Base-by-base conservation (phyloP, 192 early-diverging fungal genomes). In the Podila verticillata region DNA sequence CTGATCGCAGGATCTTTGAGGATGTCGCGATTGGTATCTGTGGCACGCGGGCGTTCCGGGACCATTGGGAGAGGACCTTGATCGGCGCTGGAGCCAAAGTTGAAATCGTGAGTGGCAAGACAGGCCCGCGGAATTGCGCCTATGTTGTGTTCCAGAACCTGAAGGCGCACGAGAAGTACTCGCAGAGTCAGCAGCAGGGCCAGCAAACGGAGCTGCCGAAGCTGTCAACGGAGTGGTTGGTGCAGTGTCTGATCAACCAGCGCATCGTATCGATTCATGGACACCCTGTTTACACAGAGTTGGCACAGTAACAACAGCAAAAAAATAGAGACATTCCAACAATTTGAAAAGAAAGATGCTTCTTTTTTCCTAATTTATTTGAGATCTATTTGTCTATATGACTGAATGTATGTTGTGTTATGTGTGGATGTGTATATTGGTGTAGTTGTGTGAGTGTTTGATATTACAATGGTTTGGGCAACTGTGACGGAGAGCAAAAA, bases 171-270 rank as follows among this genome's bases (percentile, higher is more conserved):
- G 7, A 62, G 28, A 6, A 28, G 8, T 79, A 63, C 24, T 63
- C 63, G 3, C 8, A 58, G 8, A 19, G 7, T 12, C 62, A 80
- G 5, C 17, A 5, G 8, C 30, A 24, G n/a, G n/a, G n/a, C n/a
- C n/a, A n/a, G n/a, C n/a, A n/a, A n/a, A n/a, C n/a, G n/a, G n/a
- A n/a, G 0, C 32, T 72, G 12, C 65, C 65, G 9, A 26, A 48
- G 7, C 39, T 80, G 26, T 32, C 69, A 13, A 5, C 54, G 7
- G 77, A 80, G 22, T 80, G 77, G 77, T 9, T 80, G 26, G 57
- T 68, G 15, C 77, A 80, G 44, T 80, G 70, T 19, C 15, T 80
- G 35, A 72, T 80, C 48, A 80, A 80, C 34, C 77, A 80, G 34
- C 59, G 70, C 1, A 29, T 80, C 19, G 20, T 80, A 30, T 32